These are phyloP conservation scores for Senna tora DNA, from an alignment of 306 rosid genomes.

Conservation along the genomic window DNA sequence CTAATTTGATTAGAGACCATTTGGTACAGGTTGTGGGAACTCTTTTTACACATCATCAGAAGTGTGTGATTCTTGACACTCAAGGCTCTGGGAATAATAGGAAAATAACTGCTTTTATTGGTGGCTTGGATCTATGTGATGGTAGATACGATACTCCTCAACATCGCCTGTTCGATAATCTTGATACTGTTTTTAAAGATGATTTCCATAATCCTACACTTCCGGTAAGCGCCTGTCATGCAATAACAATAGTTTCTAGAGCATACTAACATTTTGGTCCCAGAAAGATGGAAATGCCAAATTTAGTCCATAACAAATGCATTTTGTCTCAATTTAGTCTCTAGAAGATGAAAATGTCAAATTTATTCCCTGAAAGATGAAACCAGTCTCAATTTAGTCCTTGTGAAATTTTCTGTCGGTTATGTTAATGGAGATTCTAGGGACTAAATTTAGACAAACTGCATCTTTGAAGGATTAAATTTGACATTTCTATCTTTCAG, in stretches of 20 bases:
- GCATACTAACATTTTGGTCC: too few species aligned
- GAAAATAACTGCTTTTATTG: constrained; percentile 70
- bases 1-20: constrained; percentile 26
- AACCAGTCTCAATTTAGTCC: too few species aligned
- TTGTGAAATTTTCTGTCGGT: too few species aligned
- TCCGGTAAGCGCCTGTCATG: constrained; percentile 46
- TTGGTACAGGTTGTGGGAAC: constrained; percentile 79
- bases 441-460: too few species aligned
- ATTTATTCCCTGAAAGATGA: too few species aligned
- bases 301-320: too few species aligned
- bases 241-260: neutral
- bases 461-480: too few species aligned
- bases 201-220: constrained; percentile 72
- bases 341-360: too few species aligned
- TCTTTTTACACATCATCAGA: constrained; percentile 81
- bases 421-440: too few species aligned
- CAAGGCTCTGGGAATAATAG: constrained; percentile 64
- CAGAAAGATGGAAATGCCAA: too few species aligned
- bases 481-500: too few species aligned
- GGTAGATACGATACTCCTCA: constrained; percentile 82
- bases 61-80: constrained; percentile 72
- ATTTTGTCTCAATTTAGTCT: too few species aligned
- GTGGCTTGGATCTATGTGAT: constrained; percentile 81
- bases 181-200: constrained; percentile 54
- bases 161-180: constrained; percentile 62